phyloP scores from a whole-genome alignment of 2,329 filamentous ascomycete species.

The Bretziella fagacearum region DNA sequence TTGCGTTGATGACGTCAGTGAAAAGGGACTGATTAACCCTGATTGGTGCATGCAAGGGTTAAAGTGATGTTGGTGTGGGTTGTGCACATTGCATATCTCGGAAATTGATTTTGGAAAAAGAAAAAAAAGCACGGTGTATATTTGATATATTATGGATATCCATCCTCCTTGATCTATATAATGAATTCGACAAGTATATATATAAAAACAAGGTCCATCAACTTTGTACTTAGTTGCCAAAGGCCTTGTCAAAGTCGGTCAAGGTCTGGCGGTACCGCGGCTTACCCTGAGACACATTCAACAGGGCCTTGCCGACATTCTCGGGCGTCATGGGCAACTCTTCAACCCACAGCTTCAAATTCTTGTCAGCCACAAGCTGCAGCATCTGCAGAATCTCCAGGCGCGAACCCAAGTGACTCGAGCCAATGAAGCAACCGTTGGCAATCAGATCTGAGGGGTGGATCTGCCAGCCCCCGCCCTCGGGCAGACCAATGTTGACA shows the following conservation, averaged over 20 bases:
- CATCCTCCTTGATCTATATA: neutral
- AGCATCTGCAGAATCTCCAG: slow-evolving; percentile 57
- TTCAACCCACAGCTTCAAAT: slow-evolving; percentile 53
- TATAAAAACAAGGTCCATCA: too few species aligned
- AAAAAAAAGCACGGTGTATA: neutral
- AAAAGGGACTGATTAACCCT: neutral
- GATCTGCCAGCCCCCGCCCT: slow-evolving; percentile 54
- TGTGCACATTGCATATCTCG: neutral
- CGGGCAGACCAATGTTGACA: slow-evolving; percentile 65
- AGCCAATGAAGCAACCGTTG: slow-evolving; percentile 59
- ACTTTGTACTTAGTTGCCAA: slow-evolving; percentile 3
- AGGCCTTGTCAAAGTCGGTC: neutral
- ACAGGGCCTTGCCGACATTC: slow-evolving; percentile 23
- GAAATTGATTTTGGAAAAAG: neutral
- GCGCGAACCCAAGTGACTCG: slow-evolving; percentile 53
- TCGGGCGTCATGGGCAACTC: slow-evolving; percentile 56
- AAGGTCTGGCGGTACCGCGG: slow-evolving; percentile 7
- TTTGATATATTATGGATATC: neutral
- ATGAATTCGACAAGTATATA: neutral
- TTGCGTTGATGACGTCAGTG: neutral
- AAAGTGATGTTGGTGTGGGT: neutral
- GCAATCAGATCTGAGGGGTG: slow-evolving; percentile 56
- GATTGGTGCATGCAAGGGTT: neutral
- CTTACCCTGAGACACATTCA: neutral
- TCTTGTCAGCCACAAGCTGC: slow-evolving; percentile 51